These are phyloP conservation scores for Tubosaeta sp. DNA, from an alignment of 768 basidiomycete species.

Conservation along the genomic window DNA sequence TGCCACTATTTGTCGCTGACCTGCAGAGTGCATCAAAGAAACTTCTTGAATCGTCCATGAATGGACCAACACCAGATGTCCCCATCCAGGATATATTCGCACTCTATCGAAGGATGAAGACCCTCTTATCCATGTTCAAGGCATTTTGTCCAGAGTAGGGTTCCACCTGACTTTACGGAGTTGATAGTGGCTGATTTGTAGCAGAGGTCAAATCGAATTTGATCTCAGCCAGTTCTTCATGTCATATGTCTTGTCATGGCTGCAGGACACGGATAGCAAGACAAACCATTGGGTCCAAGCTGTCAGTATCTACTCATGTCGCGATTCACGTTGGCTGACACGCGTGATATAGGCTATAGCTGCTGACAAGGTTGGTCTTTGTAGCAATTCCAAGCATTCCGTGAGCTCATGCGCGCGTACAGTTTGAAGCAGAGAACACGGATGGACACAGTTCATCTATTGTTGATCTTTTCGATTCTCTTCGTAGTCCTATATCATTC, in stretches of 20 bases:
- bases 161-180: not conserved
- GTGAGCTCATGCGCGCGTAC: conserved; percentile 2
- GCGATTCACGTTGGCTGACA: conserved; percentile 5
- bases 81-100: conserved; percentile 89
- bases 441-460: conserved; percentile 96
- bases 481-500: conserved; percentile 86
- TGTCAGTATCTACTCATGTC: conserved; percentile 45
- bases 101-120: conserved; percentile 75
- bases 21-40: conserved; percentile 67
- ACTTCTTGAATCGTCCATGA: conserved; percentile 79
- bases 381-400: not conserved
- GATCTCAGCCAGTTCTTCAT: conserved; percentile 79
- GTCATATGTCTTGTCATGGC: conserved; percentile 84
- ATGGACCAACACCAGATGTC: conserved; percentile 81
- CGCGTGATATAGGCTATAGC: conserved; percentile 60
- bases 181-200: conserved; percentile 1
- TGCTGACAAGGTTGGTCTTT: conserved; percentile 63
- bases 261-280: conserved; percentile 83
- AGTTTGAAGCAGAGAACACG: conserved; percentile 75
- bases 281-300: conserved; percentile 93
- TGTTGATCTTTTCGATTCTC: conserved; percentile 91
- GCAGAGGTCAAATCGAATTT: conserved; percentile 57
- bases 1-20: conserved; percentile 66
- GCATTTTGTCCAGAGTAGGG: conserved; percentile 80
- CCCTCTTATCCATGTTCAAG: conserved; percentile 70